Percentiles rank a stretch among this genome's conserved stretches.
Evolutionary conservation across 2,329 filamentous ascomycete species (phyloP).

Genomic region (Aureobasidium pullulans): DNA sequence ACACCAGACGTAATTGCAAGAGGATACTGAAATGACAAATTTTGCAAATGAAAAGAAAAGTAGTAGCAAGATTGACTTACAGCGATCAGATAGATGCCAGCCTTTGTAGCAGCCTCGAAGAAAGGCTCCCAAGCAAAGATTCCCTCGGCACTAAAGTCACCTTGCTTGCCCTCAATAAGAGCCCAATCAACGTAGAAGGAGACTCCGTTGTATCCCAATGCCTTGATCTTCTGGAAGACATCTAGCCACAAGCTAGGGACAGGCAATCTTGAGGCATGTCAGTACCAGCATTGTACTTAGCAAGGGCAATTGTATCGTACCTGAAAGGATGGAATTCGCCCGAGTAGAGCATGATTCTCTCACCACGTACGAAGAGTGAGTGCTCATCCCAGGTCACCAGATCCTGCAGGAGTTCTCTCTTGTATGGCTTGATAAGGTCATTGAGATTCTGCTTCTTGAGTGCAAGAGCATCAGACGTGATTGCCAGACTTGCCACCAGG

Average conservation of each 20-base stretch:
- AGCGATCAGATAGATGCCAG: slow-evolving; percentile 71
- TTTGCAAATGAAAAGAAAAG: too few species aligned
- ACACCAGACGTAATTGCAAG: too few species aligned
- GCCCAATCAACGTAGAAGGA: slow-evolving; percentile 79
- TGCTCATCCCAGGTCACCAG: slow-evolving; percentile 62
- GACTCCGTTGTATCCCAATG: slow-evolving; percentile 70
- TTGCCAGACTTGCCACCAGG: slow-evolving; percentile 17
- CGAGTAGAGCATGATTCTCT: slow-evolving; percentile 63
- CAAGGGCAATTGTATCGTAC: not conserved
- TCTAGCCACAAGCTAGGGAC: slow-evolving; percentile 61
- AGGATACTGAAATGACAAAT: too few species aligned
- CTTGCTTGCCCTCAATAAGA: slow-evolving; percentile 64
- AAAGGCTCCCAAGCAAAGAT: slow-evolving; percentile 67
- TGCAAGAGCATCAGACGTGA: slow-evolving; percentile 32
- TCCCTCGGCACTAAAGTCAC: slow-evolving; percentile 61
- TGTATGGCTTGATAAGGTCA: slow-evolving; percentile 42
- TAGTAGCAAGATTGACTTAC: slow-evolving; percentile 19
- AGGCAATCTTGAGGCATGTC: slow-evolving; percentile 40
- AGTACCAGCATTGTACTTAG: not conserved
- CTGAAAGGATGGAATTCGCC: slow-evolving; percentile 66
- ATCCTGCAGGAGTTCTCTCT: slow-evolving; percentile 47
- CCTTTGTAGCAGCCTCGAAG: slow-evolving; percentile 64
- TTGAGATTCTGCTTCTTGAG: slow-evolving; percentile 42
- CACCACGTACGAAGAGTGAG: slow-evolving; percentile 61
- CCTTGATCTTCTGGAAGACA: slow-evolving; percentile 75